Percentiles rank a stretch among this genome's conserved stretches.
phyloP scores from a whole-genome alignment of 345 rosid genomes.

The Hirschfeldia incana region DNA sequence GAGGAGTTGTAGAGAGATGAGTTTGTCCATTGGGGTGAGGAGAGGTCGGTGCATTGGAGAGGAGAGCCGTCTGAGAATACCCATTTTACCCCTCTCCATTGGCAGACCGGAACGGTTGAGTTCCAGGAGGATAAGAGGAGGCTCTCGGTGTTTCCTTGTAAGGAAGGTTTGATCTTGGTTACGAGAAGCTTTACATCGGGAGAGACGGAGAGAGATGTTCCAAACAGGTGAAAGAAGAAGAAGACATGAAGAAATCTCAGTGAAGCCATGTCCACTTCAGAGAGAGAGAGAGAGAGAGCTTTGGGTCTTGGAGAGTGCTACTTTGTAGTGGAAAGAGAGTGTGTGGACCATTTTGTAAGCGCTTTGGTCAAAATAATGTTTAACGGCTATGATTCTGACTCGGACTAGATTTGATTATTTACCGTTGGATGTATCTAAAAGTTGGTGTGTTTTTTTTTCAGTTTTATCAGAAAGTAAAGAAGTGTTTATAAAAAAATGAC shows the following conservation, averaged over 20 bases:
- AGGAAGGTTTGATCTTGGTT: slow-evolving; percentile 67
- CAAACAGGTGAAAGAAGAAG: slow-evolving; percentile 33
- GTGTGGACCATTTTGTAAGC: slow-evolving; percentile 50
- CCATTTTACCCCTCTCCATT: slow-evolving; percentile 99
- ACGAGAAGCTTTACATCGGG: slow-evolving; percentile 76
- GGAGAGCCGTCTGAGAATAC: slow-evolving; percentile 66
- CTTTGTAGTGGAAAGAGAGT: slow-evolving; percentile 41
- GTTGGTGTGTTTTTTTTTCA: slow-evolving; percentile 11
- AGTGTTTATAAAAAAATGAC: slow-evolving; percentile 13
- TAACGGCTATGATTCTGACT: slow-evolving; percentile 49
- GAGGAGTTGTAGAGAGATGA: slow-evolving; percentile 68
- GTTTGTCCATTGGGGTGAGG: slow-evolving; percentile 72
- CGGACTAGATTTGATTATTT: neutral
- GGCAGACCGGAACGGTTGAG: slow-evolving; percentile 81
- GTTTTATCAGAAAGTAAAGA: slow-evolving; percentile 4
- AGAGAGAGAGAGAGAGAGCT: slow-evolving; percentile 28
- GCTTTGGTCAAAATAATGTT: slow-evolving; percentile 33
- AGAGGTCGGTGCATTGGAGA: slow-evolving; percentile 59
- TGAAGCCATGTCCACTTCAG: slow-evolving; percentile 52
- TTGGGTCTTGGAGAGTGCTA: slow-evolving; percentile 38
- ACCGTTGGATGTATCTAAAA: slow-evolving; percentile 29
- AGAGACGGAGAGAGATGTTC: slow-evolving; percentile 33
- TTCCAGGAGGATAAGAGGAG: slow-evolving; percentile 93
- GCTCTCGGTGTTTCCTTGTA: slow-evolving; percentile 80
- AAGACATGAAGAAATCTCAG: slow-evolving; percentile 46